These are phyloP conservation scores for Eucalyptus decipiens DNA, from an alignment of 345 rosid species.

Conservation along the genomic window DNA sequence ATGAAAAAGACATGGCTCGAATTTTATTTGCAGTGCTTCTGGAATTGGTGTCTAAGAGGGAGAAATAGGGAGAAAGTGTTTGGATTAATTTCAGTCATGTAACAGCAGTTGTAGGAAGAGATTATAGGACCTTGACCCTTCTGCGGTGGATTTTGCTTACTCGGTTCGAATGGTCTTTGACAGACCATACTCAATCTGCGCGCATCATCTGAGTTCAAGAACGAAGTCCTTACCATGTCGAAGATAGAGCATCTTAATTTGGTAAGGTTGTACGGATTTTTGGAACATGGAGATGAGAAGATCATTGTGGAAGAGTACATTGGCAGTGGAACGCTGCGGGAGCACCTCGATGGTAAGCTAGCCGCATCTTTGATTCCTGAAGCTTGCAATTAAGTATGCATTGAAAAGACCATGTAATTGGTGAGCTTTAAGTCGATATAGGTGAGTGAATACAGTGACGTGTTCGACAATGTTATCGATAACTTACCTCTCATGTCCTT, in stretches of 20 bases:
- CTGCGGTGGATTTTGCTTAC: not conserved
- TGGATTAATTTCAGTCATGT: not conserved
- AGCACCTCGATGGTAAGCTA: constrained; percentile 82
- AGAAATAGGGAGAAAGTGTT: not conserved
- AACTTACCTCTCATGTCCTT: not conserved
- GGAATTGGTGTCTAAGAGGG: not conserved
- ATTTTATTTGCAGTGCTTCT: not conserved
- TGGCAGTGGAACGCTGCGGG: constrained; percentile 67
- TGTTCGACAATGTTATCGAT: not conserved
- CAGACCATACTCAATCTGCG: constrained; percentile 40
- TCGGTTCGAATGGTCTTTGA: constrained; percentile 6
- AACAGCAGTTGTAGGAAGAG: not conserved
- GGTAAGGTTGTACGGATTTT: constrained; percentile 68
- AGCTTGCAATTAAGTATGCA: not conserved
- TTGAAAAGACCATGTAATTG: not conserved
- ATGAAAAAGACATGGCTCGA: not conserved
- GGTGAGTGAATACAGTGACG: not conserved
- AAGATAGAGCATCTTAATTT: constrained; percentile 87
- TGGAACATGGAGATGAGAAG: constrained; percentile 58
- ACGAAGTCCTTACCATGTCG: constrained; percentile 69
- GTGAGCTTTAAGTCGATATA: not conserved
- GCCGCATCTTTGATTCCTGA: not conserved
- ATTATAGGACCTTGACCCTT: not conserved
- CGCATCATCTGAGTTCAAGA: constrained; percentile 59
- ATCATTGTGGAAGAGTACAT: constrained; percentile 74